Base-by-base conservation (phyloP, 495 filamentous ascomycete species). In the Sabuloglossum arenarium region DNA sequence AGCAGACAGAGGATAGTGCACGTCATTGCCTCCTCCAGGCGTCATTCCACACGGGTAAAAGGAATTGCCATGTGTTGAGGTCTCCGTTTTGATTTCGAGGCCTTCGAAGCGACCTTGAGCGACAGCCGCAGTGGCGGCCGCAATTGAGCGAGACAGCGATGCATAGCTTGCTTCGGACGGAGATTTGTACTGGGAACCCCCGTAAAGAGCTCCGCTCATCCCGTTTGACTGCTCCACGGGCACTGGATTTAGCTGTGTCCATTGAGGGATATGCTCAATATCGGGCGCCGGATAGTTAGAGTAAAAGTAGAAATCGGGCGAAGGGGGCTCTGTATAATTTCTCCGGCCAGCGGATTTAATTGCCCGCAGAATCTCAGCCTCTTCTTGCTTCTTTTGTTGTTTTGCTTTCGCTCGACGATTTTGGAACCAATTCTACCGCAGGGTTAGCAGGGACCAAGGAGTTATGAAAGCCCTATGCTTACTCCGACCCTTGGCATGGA, bases 401-500 rank as follows among this genome's bases (percentile, higher is more conserved):
- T 88, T 88, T 30, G 83, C 83, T 64, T 88, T 87, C 55, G 84
- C 85, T 39, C 86, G 80, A 53, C 86, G 76, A 65, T 91, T 93
- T 65, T 93, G 86, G 67, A 90, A 94, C 87, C 87, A 91, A 61
- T 90, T 90, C 87, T 91, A 25, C 31, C 3, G 32, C 12, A 10
- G 19, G 14, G 16, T 28, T 31, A 51, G 56, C n/a, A 54, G 6
- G 12, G 45, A 31, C 12, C 28, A 51, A 51, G 1, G 50, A n/a
- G n/a, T n/a, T n/a, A n/a, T n/a, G n/a, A n/a, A n/a, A n/a, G n/a
- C n/a, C n/a, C 29, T 43, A 25, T 42, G 79, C 80, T 58, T 70
- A 88, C 85, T 61, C 86, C 85, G 61, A 90, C 85, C 59, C 83
- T 74, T 14, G 82, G 78, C 55, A 86, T 70, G 54, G 86, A 85